These are phyloP conservation scores for Tetramitus jugosus DNA, from an alignment of 208 protist species.

Conservation along the genomic window DNA sequence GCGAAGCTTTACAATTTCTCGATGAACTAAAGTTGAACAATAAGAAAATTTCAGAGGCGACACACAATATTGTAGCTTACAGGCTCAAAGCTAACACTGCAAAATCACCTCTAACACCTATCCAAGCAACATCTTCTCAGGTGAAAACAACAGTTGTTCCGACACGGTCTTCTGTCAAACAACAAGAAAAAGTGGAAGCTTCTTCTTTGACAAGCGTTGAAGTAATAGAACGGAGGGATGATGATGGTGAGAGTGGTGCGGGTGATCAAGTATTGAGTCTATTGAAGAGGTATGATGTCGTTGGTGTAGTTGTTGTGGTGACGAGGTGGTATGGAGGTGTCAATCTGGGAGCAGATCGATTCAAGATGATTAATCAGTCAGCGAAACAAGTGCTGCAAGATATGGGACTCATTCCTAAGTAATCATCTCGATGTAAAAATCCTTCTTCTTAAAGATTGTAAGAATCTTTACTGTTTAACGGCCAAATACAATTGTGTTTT, in stretches of 20 bases:
- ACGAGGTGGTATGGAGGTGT: constrained; percentile 90
- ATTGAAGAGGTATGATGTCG: constrained; percentile 50
- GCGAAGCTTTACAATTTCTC: too few relatives aligned
- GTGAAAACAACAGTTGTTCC: too few relatives aligned
- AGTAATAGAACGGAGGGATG: constrained; percentile 66
- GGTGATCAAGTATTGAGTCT: constrained; percentile 67
- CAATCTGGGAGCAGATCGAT: constrained; percentile 79
- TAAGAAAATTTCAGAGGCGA: constrained; percentile 58
- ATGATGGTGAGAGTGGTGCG: constrained; percentile 82
- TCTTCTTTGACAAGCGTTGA: constrained; percentile 45
- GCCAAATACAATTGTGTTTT: too few relatives aligned
- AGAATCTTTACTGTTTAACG: too few relatives aligned
- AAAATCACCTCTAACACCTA: too few relatives aligned
- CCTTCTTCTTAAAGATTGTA: too few relatives aligned
- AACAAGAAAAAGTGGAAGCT: constrained; percentile 57
- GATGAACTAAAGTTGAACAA: too few relatives aligned
- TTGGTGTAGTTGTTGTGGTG: constrained; percentile 59
- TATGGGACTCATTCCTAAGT: too few relatives aligned
- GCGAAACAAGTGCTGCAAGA: background rate
- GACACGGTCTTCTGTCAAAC: background rate
- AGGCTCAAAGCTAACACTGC: constrained; percentile 28
- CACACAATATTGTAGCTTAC: constrained; percentile 84
- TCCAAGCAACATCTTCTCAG: too few relatives aligned
- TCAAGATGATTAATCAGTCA: constrained; percentile 38
- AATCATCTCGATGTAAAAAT: too few relatives aligned